Percentiles rank a stretch among this genome's conserved stretches.
Conservation (phyloP, 306 rosid genomes). For the Prinsepia uniflora region DNA sequence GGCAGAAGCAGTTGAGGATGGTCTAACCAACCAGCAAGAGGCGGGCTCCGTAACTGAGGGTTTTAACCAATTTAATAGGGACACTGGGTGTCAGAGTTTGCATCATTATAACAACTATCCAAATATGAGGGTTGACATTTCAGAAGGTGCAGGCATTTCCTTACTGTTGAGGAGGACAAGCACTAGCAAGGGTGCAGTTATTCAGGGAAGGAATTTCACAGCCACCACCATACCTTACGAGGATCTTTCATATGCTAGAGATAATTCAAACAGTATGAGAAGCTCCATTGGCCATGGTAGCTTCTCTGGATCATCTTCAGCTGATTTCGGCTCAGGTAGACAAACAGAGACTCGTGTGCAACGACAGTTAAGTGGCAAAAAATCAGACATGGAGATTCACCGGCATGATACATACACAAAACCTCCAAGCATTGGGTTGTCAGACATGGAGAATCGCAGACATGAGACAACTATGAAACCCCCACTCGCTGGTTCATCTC, state of each 20-base stretch:
- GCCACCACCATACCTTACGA: constrained; percentile 58
- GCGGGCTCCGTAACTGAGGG: constrained; percentile 30
- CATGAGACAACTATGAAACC: constrained; percentile 42
- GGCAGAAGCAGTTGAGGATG: constrained; percentile 34
- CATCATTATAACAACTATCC: constrained; percentile 35
- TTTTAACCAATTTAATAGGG: constrained; percentile 24
- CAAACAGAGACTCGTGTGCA: constrained; percentile 51
- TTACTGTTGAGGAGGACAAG: constrained; percentile 70
- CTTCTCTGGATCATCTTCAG: constrained; percentile 68
- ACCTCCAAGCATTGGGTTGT: constrained; percentile 39
- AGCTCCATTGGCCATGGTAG: constrained; percentile 65
- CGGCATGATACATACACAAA: constrained; percentile 43
- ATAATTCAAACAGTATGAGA: constrained; percentile 57
- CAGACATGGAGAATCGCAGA: constrained; percentile 38
- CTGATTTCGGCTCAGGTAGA: constrained; percentile 57
- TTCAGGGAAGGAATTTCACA: constrained; percentile 63
- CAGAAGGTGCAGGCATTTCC: constrained; percentile 83
- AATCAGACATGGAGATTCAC: constrained; percentile 35
- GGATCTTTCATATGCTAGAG: constrained; percentile 56
- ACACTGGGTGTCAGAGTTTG: constrained; percentile 41
- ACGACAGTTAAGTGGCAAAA: constrained; percentile 57
- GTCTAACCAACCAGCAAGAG: constrained; percentile 33
- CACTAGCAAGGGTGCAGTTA: constrained; percentile 67
- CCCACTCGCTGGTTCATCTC: constrained; percentile 40
- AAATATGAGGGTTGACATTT: constrained; percentile 40